Base-by-base conservation (phyloP, 768 basidiomycete genomes). In the Xerocomellus intermedius region DNA sequence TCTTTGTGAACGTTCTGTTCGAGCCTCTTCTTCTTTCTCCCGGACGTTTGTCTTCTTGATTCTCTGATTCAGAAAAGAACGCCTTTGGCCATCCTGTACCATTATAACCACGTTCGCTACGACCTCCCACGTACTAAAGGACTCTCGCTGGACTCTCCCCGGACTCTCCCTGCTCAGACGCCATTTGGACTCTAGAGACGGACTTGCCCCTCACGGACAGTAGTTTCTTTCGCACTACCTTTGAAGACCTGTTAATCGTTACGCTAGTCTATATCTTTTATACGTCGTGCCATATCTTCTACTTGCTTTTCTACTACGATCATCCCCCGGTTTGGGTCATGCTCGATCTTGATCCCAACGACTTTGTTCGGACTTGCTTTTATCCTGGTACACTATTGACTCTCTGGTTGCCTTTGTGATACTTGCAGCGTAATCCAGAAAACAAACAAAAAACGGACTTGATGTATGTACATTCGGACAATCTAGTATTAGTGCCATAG, bases 371-470 rank as follows among this genome's bases (percentile, higher is more conserved):
- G 57, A 63, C 64, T n/a, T 39, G 19, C 42, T 50, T 43, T 57
- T 42, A 30, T 43, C 14, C 49, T 47, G 17, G 49, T 54, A 65
- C 54, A 39, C 13, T 57, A 54, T 48, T 50, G 63, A 49, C 52
- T 49, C n/a, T 41, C 46, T 9, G 2, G 42, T 32, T 59, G 33
- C 19, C 33, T 54, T 45, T 42, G 64, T 52, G 43, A 52, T 42
- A 42, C 26, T 32, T 37, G 46, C 24, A 55, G 52, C 44, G 33
- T 57, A 57, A 57, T 59, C 22, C 48, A 47, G 83, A 82, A 57
- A 89, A 92, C 71, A 36, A 79, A 89, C 53, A 88, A 87, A 74
- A 91, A 89, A 77, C 89, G 91, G 89, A 92, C 33, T 74, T 90
- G 66, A 85, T 94, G 58, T 95, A 94, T 76, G 73, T 95, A 63